phyloP scores from a whole-genome alignment of 2,329 filamentous ascomycete species.

The Alternaria dauci region DNA sequence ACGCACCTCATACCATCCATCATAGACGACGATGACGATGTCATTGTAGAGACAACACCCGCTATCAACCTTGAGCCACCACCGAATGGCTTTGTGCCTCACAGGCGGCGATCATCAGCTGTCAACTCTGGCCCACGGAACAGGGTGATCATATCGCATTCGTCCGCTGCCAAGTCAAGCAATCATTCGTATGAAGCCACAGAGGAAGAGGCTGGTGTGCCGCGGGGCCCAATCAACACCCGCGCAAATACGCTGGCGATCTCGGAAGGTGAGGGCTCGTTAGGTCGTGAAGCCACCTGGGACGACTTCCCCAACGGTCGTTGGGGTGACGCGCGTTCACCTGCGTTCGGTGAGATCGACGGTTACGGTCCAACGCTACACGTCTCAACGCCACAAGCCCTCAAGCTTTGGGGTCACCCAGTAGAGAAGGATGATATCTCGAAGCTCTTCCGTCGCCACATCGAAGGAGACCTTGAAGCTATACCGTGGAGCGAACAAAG shows the following conservation, averaged over 20 bases:
- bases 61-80: conserved; percentile 43
- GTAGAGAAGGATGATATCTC: conserved; percentile 75
- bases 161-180: conserved; percentile 63
- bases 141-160: conserved; percentile 79
- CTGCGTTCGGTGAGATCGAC: conserved; percentile 92
- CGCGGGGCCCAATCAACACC: conserved; percentile 73
- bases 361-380: conserved; percentile 98
- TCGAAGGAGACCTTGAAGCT: conserved; percentile 78
- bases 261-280: conserved; percentile 87
- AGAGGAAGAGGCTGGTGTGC: conserved; percentile 80
- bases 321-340: conserved; percentile 89
- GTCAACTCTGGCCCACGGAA: conserved; percentile 88
- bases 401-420: conserved; percentile 85
- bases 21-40: conserved; percentile 53
- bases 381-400: conserved; percentile 83
- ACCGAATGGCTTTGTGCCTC: conserved; percentile 34
- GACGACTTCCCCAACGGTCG: conserved; percentile 97
- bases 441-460: conserved; percentile 79
- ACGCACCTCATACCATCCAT: conserved; percentile 78
- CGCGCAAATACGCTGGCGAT: conserved; percentile 89
- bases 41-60: conserved; percentile 58
- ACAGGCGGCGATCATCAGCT: conserved; percentile 73
- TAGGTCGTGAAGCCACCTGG: conserved; percentile 96
- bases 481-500: conserved; percentile 96
- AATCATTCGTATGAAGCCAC: conserved; percentile 68